Evolutionary conservation across 2,329 filamentous ascomycete species (phyloP).

Genomic region (Colletotrichum lindemuthianum): DNA sequence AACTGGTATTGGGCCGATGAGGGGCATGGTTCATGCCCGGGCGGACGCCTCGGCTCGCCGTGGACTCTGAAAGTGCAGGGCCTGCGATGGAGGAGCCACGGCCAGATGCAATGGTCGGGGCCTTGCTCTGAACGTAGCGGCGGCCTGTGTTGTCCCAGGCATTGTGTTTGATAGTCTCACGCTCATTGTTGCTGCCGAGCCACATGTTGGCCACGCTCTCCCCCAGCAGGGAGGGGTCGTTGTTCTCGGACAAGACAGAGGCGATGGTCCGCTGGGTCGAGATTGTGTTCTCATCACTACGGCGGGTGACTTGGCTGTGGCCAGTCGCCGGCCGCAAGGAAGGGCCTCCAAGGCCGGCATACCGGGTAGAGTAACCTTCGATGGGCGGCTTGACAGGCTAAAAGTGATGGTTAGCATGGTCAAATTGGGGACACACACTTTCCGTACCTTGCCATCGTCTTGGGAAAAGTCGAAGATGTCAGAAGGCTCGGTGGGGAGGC

Average conservation of each 20-base stretch:
- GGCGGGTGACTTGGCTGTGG: neutral
- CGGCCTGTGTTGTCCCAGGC: constrained; percentile 45
- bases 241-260: neutral
- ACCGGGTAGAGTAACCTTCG: neutral
- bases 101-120: constrained; percentile 1
- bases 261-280: neutral
- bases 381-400: constrained; percentile 31
- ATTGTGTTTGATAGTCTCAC: constrained; percentile 10
- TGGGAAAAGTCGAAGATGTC: constrained; percentile 22
- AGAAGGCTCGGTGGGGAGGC: constrained; percentile 20
- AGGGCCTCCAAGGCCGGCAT: neutral
- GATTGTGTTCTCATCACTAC: neutral
- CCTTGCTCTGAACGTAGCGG: constrained; percentile 38
- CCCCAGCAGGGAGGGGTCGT: neutral
- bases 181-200: neutral
- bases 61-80: no score
- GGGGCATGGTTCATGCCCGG: no score
- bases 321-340: neutral
- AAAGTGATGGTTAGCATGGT: neutral
- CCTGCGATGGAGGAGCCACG: neutral
- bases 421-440: neutral
- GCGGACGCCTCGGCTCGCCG: no score
- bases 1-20: no score
- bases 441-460: constrained; percentile 12
- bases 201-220: constrained; percentile 1